These are phyloP conservation scores for Alternaria consortialis DNA, from an alignment of 2,329 filamentous ascomycete genomes.

Conservation along the genomic window DNA sequence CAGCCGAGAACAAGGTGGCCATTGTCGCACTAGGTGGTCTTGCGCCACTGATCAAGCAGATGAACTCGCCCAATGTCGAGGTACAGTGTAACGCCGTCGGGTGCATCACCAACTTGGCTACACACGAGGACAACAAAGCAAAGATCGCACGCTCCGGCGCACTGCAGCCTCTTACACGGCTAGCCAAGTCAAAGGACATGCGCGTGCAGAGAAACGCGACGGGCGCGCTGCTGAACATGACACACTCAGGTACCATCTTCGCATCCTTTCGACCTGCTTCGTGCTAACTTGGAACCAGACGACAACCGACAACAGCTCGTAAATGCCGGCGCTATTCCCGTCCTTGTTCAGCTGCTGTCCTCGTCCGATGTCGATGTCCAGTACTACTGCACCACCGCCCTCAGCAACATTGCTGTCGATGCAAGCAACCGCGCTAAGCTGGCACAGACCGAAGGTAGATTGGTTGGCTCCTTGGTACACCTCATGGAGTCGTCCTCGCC, in stretches of 20 bases:
- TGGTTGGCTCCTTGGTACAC: slow-evolving; percentile 93
- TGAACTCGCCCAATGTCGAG: slow-evolving; percentile 97
- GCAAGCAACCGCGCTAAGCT: slow-evolving; percentile 88
- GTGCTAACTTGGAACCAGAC: slow-evolving; percentile 64
- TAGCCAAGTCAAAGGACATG: slow-evolving; percentile 99
- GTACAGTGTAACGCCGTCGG: slow-evolving; percentile 99
- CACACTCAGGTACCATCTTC: slow-evolving; percentile 80
- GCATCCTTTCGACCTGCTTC: neutral
- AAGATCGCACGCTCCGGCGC: slow-evolving; percentile 97
- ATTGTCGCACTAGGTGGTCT: slow-evolving; percentile 94
- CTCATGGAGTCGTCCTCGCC: slow-evolving; percentile 93
- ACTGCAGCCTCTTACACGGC: slow-evolving; percentile 84
- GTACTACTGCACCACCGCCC: slow-evolving; percentile 98
- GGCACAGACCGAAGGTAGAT: slow-evolving; percentile 85
- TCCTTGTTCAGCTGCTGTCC: slow-evolving; percentile 91
- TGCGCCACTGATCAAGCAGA: slow-evolving; percentile 91
- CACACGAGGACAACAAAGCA: slow-evolving; percentile 98
- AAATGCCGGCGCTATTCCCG: slow-evolving; percentile 95
- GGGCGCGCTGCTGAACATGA: slow-evolving; percentile 97
- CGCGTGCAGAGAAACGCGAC: slow-evolving; percentile 97
- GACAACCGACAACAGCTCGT: slow-evolving; percentile 98
- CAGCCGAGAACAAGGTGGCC: slow-evolving; percentile 96
- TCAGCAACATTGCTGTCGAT: slow-evolving; percentile 98
- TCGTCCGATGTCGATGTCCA: slow-evolving; percentile 96
- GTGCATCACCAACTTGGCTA: slow-evolving; percentile 97